Percentiles rank a stretch among this genome's conserved stretches.
These are phyloP conservation scores for Cutaneotrichosporon sp. DNA, from an alignment of 1,284 basidiomycete species.

Conservation along the genomic window DNA sequence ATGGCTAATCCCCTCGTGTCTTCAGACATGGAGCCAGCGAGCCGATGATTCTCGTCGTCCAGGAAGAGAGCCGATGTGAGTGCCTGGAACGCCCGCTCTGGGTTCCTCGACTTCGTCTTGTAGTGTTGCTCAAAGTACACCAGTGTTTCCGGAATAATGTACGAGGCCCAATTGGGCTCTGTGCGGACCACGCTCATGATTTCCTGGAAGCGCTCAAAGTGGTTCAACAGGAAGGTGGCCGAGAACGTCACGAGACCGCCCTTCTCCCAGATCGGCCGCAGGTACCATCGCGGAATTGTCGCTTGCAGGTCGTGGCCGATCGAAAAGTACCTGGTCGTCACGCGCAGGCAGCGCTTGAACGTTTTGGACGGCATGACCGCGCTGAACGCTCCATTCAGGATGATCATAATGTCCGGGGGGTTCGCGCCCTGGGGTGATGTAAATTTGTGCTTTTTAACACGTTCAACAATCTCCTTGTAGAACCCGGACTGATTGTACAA, in stretches of 20 bases:
- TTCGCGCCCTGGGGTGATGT: background rate
- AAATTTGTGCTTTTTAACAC: background rate
- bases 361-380: slow-evolving; percentile 3
- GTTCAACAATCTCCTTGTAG: background rate
- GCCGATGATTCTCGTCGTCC: slow-evolving; percentile 21
- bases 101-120: slow-evolving; percentile 24
- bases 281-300: slow-evolving; percentile 16
- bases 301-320: slow-evolving; percentile 23
- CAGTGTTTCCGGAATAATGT: slow-evolving; percentile 31
- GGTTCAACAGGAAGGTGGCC: slow-evolving; percentile 28
- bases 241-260: slow-evolving; percentile 39
- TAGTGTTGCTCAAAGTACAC: slow-evolving; percentile 20
- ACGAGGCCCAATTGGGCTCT: slow-evolving; percentile 29
- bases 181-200: slow-evolving; percentile 27
- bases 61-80: slow-evolving; percentile 24
- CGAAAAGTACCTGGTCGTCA: slow-evolving; percentile 14
- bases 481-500: background rate
- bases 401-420: slow-evolving; percentile 9
- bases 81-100: slow-evolving; percentile 19
- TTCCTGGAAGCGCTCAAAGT: slow-evolving; percentile 23
- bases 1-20: slow-evolving; percentile 22
- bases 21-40: slow-evolving; percentile 14
- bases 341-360: slow-evolving; percentile 5
- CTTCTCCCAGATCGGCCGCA: slow-evolving; percentile 22
- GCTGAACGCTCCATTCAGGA: slow-evolving; percentile 16